These are phyloP conservation scores for Aureobasidium sp. DNA, from an alignment of 2,329 filamentous ascomycete genomes.

Conservation along the genomic window DNA sequence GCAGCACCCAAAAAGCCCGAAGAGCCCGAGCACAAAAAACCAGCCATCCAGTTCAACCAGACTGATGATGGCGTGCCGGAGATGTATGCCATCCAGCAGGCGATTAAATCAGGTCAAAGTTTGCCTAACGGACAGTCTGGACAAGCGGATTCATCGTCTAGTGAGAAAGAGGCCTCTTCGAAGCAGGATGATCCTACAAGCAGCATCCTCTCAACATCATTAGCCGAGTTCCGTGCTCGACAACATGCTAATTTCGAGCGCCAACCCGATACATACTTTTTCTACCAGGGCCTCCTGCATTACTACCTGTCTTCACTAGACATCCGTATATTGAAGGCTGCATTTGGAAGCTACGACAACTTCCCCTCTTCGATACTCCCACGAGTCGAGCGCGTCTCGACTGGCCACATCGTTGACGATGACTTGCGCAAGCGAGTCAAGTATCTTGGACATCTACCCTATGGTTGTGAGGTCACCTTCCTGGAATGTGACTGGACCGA, in stretches of 20 bases:
- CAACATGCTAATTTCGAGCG: slow-evolving; percentile 31
- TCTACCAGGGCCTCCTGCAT: slow-evolving; percentile 81
- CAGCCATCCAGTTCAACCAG: slow-evolving; percentile 45
- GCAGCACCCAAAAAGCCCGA: slow-evolving; percentile 44
- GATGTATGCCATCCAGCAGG: slow-evolving; percentile 46
- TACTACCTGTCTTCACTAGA: slow-evolving; percentile 86
- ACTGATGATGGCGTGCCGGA: slow-evolving; percentile 41
- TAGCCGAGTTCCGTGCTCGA: slow-evolving; percentile 40
- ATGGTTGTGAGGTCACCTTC: slow-evolving; percentile 86
- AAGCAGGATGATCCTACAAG: slow-evolving; percentile 14
- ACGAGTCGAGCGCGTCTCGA: slow-evolving; percentile 81
- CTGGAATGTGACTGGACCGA: slow-evolving; percentile 94
- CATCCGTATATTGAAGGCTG: slow-evolving; percentile 84
- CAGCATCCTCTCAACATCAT: slow-evolving; percentile 34
- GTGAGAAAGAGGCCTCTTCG: not conserved
- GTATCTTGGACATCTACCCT: slow-evolving; percentile 78
- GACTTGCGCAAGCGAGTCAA: slow-evolving; percentile 75
- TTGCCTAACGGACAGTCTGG: slow-evolving; percentile 8
- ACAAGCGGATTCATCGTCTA: not conserved
- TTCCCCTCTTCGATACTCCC: slow-evolving; percentile 85
- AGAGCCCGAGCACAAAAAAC: slow-evolving; percentile 37
- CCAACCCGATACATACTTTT: slow-evolving; percentile 61
- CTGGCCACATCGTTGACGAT: slow-evolving; percentile 81
- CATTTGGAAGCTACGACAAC: slow-evolving; percentile 72
- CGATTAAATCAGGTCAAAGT: slow-evolving; percentile 39